phyloP scores from a whole-genome alignment of 75 land plant genomes.

The Pinus taeda region DNA sequence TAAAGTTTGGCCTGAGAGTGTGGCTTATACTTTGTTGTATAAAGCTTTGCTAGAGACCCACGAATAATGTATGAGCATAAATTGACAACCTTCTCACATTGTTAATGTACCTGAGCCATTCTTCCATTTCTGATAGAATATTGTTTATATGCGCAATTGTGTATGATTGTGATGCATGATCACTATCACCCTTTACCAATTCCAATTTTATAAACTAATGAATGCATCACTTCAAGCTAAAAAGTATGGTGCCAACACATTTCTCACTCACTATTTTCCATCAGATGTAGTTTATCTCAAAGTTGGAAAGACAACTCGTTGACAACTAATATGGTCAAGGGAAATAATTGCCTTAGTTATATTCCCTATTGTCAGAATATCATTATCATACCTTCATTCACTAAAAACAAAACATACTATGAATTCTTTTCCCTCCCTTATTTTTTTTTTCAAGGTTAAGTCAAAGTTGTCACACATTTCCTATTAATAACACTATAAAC shows the following conservation, averaged over 20 bases:
- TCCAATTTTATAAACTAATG: conserved; percentile 56
- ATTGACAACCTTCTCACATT: conserved; percentile 65
- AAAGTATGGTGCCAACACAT: conserved; percentile 64
- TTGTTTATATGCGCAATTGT: conserved; percentile 89
- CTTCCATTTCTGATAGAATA: conserved; percentile 54
- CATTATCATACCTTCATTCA: conserved; percentile 55
- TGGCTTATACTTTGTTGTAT: conserved; percentile 83
- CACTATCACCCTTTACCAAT: conserved; percentile 64
- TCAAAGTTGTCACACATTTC: too few relatives aligned
- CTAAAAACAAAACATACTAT: conserved; percentile 29
- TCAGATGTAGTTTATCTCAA: conserved; percentile 65
- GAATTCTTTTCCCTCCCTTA: too few relatives aligned
- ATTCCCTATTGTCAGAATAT: conserved; percentile 64
- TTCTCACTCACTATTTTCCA: conserved; percentile 72
- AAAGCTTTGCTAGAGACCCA: conserved; percentile 76
- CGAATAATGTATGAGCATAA: conserved; percentile 68
- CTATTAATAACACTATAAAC: too few relatives aligned
- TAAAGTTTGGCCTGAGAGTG: conserved; percentile 78
- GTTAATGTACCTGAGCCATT: conserved; percentile 73
- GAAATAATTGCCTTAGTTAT: conserved; percentile 73
- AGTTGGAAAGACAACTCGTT: conserved; percentile 59
- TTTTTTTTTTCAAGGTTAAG: too few relatives aligned
- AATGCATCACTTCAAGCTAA: conserved; percentile 69
- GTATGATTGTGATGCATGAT: conserved; percentile 76
- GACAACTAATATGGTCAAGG: conserved; percentile 66